Conservation (phyloP, 257 asterid species). For the Coffea canephora region DNA sequence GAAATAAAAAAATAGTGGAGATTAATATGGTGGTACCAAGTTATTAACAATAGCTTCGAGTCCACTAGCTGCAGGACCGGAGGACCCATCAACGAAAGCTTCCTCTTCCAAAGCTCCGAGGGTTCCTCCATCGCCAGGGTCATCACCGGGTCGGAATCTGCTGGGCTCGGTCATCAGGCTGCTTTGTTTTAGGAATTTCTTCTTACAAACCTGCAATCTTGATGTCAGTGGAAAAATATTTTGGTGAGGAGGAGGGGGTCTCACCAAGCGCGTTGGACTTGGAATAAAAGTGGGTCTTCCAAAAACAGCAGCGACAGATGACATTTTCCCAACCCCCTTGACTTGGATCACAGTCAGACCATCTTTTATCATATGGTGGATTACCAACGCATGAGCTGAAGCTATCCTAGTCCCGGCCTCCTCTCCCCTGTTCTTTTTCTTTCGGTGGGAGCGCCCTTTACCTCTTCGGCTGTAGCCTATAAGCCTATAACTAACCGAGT, state of each 20-base stretch:
- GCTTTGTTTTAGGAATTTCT: conserved; percentile 10
- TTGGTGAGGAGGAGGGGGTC: conserved; percentile 14
- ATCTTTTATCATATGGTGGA: too few species aligned
- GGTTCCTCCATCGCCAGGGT: conserved; percentile 34
- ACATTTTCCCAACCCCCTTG: neutral
- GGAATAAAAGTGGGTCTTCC: conserved; percentile 6
- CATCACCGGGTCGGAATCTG: conserved; percentile 16
- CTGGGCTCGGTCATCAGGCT: conserved; percentile 25
- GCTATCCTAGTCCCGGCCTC: too few species aligned
- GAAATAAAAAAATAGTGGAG: neutral
- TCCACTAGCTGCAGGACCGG: conserved; percentile 26
- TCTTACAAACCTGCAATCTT: conserved; percentile 2
- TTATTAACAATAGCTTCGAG: conserved; percentile 53
- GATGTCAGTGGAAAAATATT: conserved; percentile 23
- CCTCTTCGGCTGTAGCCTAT: too few species aligned
- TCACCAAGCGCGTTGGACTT: conserved; percentile 14
- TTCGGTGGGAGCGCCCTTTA: too few species aligned
- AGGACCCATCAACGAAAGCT: conserved; percentile 36
- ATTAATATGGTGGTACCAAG: conserved; percentile 45
- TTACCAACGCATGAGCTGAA: too few species aligned
- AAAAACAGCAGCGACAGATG: neutral
- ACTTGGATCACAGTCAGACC: too few species aligned
- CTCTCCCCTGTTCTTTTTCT: too few species aligned
- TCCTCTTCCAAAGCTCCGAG: conserved; percentile 48
- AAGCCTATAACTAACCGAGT: too few species aligned